Evolutionary conservation across 495 filamentous ascomycete species (phyloP).

Genomic region (Penicillium pancosmium): DNA sequence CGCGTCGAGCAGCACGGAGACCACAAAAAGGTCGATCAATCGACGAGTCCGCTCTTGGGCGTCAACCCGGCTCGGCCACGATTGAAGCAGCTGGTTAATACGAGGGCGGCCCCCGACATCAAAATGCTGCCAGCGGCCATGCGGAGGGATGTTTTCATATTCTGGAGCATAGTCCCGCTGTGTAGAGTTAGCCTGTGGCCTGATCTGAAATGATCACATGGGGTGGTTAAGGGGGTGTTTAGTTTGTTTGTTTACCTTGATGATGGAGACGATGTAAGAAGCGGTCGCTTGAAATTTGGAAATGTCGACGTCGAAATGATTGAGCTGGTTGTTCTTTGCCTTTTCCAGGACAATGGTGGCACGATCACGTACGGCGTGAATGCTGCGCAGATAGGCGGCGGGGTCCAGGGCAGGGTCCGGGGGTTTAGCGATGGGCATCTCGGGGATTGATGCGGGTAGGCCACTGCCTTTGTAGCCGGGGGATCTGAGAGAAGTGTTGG

Average conservation of each 20-base stretch:
- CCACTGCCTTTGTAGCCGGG: constrained; percentile 48
- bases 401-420: constrained; percentile 92
- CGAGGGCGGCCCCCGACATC: constrained; percentile 68
- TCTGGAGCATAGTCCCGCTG: constrained; percentile 89
- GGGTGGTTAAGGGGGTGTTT: constrained; percentile 1
- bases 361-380: constrained; percentile 84
- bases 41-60: constrained; percentile 64
- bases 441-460: constrained; percentile 54
- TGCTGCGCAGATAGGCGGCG: constrained; percentile 87
- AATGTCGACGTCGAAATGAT: constrained; percentile 92
- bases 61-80: constrained; percentile 65
- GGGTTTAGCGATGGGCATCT: constrained; percentile 76
- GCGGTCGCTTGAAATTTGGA: constrained; percentile 85
- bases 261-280: constrained; percentile 91
- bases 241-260: constrained; percentile 67
- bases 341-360: constrained; percentile 71
- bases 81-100: constrained; percentile 65
- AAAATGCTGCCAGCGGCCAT: constrained; percentile 75
- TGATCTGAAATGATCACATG: background rate
- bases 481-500: constrained; percentile 59
- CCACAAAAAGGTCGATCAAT: constrained; percentile 67
- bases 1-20: constrained; percentile 70
- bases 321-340: constrained; percentile 76
- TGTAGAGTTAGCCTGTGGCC: constrained; percentile 19
- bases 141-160: constrained; percentile 76